Base-by-base conservation (phyloP, 495 filamentous ascomycete species). In the Podospora tetraspora region DNA sequence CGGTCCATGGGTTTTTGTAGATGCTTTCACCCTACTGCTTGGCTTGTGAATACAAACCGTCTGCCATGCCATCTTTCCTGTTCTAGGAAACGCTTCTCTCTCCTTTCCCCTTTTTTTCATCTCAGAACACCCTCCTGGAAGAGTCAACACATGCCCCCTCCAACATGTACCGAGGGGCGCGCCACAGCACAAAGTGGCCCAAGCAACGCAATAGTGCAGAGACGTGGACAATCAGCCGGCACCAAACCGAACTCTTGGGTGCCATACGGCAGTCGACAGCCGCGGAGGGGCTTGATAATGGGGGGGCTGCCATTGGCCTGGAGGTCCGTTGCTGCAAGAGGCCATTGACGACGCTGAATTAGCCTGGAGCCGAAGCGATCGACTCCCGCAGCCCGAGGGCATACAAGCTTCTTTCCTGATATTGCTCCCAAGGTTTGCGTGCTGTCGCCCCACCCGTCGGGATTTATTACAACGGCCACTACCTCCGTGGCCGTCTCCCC, bases 1-100 rank as follows among this genome's bases (percentile, higher is more conserved):
- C 85, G 43, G 84, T 92, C 7, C 79, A 81, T 60, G 79, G 71
- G 30, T 89, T 87, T 66, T 71, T 92, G 52, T 83, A 25, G 2
- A 10, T 23, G 34, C 4, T 43, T 43, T 16, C 3, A 9, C 9
- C 29, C 29, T 30, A 30, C 34, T 43, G 34, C 13, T 3, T 30
- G 9, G 29, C 12, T 19, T 16, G 13, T 16, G 34, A 43, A 43
- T 43, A 43, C 13, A 43, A 16, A 43, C 5, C 0, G 2, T 12
- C 34, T 19, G 3, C 13, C 34, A 43, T 19, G 3, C 13, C 34
- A 43, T 43, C 13, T 43, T 16, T 4, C 10, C 13, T 43, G 34
- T 16, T 19, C 1, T 16, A 43, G 34, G 34, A 16, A 32, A 10
- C 29, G 8, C 32, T 34, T 34, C 13, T 37, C 13, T 37, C 3